Evolutionary conservation across 129 eudicot species (phyloP), one percentile per base, ranked within the genome.

Genomic region (Gnaphalium uliginosum): DNA sequence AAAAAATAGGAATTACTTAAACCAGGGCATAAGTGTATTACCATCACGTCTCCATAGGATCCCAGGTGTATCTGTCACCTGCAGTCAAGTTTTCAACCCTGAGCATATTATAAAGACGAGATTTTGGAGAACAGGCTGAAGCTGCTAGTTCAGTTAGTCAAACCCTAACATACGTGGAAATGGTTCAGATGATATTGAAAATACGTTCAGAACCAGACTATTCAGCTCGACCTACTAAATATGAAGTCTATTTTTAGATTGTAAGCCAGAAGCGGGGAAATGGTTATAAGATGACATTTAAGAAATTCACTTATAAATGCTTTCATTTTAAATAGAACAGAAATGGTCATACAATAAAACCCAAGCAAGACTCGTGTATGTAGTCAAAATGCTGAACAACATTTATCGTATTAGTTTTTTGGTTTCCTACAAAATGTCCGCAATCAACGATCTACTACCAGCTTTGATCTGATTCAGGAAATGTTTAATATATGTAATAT

Each of bases 31-130:
- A 70, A 79, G 74, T 60, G 27, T 77, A 53, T 81, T 90, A 90
- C 98, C 98, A n/a, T 93, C 98, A 85, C 76, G 77, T 79, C 98
- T 85, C 72, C 92, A 69, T 71, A 93, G 79, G 50, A 93, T 84
- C 66, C 98, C 98, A 63, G 98, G 98, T 59, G 98, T 93, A 78
- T 93, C 98, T 15, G 98, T 93, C 74, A 93, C 98, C 98, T 93
- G 89, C 66, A 82, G 73, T 41, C 64, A 91, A 57, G 23, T 41
- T 58, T 54, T 56, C 17, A 77, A 32, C 26, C 26, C 24, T 30
- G 17, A 67, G 21, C 18, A 60, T 13, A 14, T 26, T 60, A 60
- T 9, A 23, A 24, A 54, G 18, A 43, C 51, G 13, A 43, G 18
- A 46, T 46, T 46, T 46, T 14, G 11, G 61, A 18, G 61, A 22